Evolutionary conservation across 495 filamentous ascomycete species (phyloP).

Genomic region (Daldinia grandis): DNA sequence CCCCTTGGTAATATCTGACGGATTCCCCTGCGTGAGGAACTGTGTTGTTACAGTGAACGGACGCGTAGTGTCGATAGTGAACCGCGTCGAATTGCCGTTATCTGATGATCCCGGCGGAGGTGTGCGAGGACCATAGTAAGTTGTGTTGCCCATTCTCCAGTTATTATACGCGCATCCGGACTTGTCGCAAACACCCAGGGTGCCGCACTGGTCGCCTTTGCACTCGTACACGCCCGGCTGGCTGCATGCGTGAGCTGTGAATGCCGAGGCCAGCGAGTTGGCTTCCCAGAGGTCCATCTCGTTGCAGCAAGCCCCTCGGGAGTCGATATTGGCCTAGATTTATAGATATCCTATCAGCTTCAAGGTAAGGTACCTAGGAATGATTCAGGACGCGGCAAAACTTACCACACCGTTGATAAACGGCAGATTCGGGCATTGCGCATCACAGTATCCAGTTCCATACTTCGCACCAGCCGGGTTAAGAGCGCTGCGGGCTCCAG

Average conservation of each 20-base stretch:
- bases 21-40: slow-evolving; percentile 60
- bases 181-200: slow-evolving; percentile 46
- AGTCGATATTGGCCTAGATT: slow-evolving; percentile 61
- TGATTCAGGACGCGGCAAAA: slow-evolving; percentile 4
- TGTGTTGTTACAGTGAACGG: slow-evolving; percentile 75
- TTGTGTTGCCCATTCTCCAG: slow-evolving; percentile 50
- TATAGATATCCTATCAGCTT: slow-evolving; percentile 1
- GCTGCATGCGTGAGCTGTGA: slow-evolving; percentile 72
- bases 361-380: not conserved
- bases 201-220: slow-evolving; percentile 62
- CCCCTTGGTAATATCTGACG: slow-evolving; percentile 44
- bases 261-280: slow-evolving; percentile 66
- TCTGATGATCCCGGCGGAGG: not conserved
- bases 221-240: slow-evolving; percentile 61
- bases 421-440: slow-evolving; percentile 71
- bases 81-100: slow-evolving; percentile 15
- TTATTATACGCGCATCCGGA: slow-evolving; percentile 50
- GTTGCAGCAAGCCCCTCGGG: slow-evolving; percentile 71
- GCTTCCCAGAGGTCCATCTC: slow-evolving; percentile 81
- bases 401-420: slow-evolving; percentile 72
- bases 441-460: slow-evolving; percentile 81
- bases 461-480: slow-evolving; percentile 76
- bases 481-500: slow-evolving; percentile 63
- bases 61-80: slow-evolving; percentile 65
- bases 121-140: slow-evolving; percentile 64